Evolutionary conservation across 202 grass and related monocot genomes (phyloP).

Genomic region (Brachypodium distachyon): DNA sequence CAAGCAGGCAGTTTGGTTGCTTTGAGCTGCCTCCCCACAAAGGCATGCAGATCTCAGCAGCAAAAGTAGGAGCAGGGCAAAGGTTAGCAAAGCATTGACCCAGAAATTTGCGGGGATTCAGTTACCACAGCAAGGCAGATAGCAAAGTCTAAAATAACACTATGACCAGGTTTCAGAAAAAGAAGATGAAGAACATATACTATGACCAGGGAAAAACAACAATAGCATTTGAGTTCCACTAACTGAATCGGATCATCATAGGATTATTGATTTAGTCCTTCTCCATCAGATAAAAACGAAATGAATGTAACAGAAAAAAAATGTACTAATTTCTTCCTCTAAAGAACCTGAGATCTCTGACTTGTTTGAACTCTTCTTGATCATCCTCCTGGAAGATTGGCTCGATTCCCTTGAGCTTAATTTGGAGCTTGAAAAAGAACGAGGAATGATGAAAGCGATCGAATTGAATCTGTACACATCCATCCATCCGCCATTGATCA

Average conservation of each 20-base stretch:
- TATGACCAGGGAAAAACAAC: conserved; percentile 20
- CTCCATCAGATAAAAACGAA: not conserved
- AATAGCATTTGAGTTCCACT: conserved; percentile 4
- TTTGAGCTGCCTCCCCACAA: conserved; percentile 33
- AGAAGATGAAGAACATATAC: not conserved
- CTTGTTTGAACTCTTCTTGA: conserved; percentile 7
- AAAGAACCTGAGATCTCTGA: conserved; percentile 23
- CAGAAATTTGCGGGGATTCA: conserved; percentile 30
- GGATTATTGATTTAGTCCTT: conserved; percentile 20
- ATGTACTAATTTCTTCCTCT: not conserved
- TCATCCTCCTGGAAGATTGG: not conserved
- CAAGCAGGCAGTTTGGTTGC: not conserved
- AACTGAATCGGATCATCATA: conserved; percentile 23
- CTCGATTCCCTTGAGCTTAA: not conserved
- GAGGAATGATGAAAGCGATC: conserved; percentile 24
- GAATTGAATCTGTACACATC: conserved; percentile 48
- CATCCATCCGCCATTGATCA: not conserved
- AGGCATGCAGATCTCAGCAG: conserved; percentile 33
- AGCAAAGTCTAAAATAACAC: conserved; percentile 36
- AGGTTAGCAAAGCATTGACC: conserved; percentile 45
- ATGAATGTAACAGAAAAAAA: not conserved
- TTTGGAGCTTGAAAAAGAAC: conserved; percentile 16
- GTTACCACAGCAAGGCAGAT: conserved; percentile 15
- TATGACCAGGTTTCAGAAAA: not conserved
- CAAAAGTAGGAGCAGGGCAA: conserved; percentile 48